Evolutionary conservation across 2,329 filamentous ascomycete genomes (phyloP).

Genomic region (Epicoccum nigrum): DNA sequence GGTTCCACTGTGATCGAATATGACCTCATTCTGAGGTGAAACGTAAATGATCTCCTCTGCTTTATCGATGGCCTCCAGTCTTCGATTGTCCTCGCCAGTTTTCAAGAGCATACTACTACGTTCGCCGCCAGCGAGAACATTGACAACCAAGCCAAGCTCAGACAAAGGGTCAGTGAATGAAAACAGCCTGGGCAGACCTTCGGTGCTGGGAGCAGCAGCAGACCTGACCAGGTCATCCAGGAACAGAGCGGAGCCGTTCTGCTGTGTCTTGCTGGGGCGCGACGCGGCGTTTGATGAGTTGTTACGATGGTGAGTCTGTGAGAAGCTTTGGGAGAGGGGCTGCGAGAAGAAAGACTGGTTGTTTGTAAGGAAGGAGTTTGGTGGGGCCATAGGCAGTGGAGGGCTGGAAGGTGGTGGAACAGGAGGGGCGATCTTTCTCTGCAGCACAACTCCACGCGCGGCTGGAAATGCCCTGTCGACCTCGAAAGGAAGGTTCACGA

Average conservation of each 20-base stretch:
- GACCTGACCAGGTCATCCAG: conserved; percentile 41
- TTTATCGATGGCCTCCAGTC: conserved; percentile 68
- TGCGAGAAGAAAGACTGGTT: conserved; percentile 59
- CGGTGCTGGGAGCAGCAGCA: conserved; percentile 32
- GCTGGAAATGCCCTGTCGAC: conserved; percentile 85
- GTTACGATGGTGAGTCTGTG: conserved; percentile 38
- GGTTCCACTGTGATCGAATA: conserved; percentile 52
- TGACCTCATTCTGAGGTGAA: conserved; percentile 67
- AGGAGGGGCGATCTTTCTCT: conserved; percentile 72
- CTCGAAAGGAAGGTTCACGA: conserved; percentile 93
- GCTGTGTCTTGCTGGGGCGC: conserved; percentile 29
- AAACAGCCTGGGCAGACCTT: conserved; percentile 76
- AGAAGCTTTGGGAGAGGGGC: conserved; percentile 53
- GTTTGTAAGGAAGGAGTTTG: conserved; percentile 77
- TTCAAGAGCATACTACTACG: conserved; percentile 37
- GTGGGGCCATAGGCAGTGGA: conserved; percentile 64
- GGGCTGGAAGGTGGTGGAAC: conserved; percentile 44
- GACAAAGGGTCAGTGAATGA: conserved; percentile 84
- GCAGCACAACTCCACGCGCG: conserved; percentile 82
- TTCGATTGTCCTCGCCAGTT: conserved; percentile 42
- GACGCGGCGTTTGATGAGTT: conserved; percentile 37
- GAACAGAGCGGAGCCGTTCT: conserved; percentile 32
- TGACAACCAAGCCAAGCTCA: conserved; percentile 82
- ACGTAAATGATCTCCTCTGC: conserved; percentile 86
- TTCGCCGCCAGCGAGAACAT: conserved; percentile 37